Conservation (phyloP, 352 stramenopile genomes). For the Phytophthora macrochlamydospora region DNA sequence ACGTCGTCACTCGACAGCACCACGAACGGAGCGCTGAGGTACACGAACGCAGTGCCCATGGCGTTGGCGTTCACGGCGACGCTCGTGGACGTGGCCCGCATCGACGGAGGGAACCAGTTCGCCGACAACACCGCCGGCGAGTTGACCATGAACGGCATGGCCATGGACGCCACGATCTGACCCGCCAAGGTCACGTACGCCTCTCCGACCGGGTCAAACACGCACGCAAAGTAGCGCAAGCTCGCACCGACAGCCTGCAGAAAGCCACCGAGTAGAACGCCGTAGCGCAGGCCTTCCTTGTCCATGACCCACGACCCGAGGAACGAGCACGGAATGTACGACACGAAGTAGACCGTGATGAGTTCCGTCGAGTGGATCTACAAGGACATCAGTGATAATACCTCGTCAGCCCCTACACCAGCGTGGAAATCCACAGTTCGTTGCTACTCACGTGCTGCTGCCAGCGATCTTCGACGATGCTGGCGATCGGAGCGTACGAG, state of each 20-base stretch:
- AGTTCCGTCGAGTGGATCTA: slow-evolving; percentile 75
- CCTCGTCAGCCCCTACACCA: no score
- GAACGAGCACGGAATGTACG: slow-evolving; percentile 83
- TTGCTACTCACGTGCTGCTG: slow-evolving; percentile 39
- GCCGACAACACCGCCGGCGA: slow-evolving; percentile 72
- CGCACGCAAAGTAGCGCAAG: slow-evolving; percentile 52
- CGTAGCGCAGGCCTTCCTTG: slow-evolving; percentile 69
- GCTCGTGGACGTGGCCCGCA: slow-evolving; percentile 70
- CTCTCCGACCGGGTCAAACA: slow-evolving; percentile 28
- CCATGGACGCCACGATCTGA: slow-evolving; percentile 65
- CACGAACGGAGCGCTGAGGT: slow-evolving; percentile 56
- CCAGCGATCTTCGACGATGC: slow-evolving; percentile 66
- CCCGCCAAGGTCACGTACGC: slow-evolving; percentile 54
- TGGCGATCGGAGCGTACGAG: slow-evolving; percentile 77
- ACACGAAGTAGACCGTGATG: slow-evolving; percentile 82
- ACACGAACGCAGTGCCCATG: slow-evolving; percentile 68
- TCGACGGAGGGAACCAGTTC: slow-evolving; percentile 74
- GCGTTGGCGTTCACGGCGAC: slow-evolving; percentile 80
- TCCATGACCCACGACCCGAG: slow-evolving; percentile 84
- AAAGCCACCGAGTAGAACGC: slow-evolving; percentile 59
- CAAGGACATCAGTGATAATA: no score
- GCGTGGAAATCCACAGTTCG: no score
- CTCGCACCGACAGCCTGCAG: slow-evolving; percentile 57
- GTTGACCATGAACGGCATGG: slow-evolving; percentile 90
- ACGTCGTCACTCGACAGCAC: slow-evolving; percentile 42